A percentile compares a stretch with the other conserved stretches of the same genome.
Conservation (phyloP, 2,329 filamentous ascomycete species). For the Passalora sequoiae region DNA sequence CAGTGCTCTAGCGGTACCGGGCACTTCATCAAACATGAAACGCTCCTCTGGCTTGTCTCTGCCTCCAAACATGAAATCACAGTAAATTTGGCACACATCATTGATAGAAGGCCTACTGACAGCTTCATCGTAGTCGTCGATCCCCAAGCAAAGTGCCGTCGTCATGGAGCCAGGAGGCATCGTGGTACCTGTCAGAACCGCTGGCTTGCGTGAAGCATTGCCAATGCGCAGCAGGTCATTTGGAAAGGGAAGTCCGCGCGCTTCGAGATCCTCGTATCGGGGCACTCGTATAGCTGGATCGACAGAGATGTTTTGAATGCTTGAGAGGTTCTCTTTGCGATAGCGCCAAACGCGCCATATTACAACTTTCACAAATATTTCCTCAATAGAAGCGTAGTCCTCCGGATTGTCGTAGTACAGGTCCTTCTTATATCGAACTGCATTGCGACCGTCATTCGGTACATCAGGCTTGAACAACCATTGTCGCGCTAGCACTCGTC, state of each 20-base stretch:
- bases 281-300: slow-evolving; percentile 3
- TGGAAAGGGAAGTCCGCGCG: neutral
- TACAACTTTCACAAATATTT: neutral
- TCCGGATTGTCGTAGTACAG: slow-evolving; percentile 5
- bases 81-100: slow-evolving; percentile 5
- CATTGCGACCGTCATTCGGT: neutral
- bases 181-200: neutral
- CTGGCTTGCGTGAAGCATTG: neutral
- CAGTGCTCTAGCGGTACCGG: neutral
- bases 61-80: slow-evolving; percentile 3
- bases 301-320: neutral
- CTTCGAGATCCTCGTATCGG: neutral
- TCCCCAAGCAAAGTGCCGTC: slow-evolving; percentile 9
- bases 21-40: slow-evolving; percentile 7
- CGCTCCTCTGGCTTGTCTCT: slow-evolving; percentile 2
- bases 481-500: too few relatives aligned
- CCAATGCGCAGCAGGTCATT: neutral
- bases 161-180: slow-evolving; percentile 5
- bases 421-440: slow-evolving; percentile 2
- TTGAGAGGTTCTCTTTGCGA: slow-evolving; percentile 6
- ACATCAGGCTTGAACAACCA: slow-evolving; percentile 6
- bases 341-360: slow-evolving; percentile 5
- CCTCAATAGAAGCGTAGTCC: too few relatives aligned
- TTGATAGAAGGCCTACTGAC: slow-evolving; percentile 4
- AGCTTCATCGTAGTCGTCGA: slow-evolving; percentile 1